These are phyloP conservation scores for Candida wancherniae DNA, from an alignment of 805 yeast species.

Conservation along the genomic window DNA sequence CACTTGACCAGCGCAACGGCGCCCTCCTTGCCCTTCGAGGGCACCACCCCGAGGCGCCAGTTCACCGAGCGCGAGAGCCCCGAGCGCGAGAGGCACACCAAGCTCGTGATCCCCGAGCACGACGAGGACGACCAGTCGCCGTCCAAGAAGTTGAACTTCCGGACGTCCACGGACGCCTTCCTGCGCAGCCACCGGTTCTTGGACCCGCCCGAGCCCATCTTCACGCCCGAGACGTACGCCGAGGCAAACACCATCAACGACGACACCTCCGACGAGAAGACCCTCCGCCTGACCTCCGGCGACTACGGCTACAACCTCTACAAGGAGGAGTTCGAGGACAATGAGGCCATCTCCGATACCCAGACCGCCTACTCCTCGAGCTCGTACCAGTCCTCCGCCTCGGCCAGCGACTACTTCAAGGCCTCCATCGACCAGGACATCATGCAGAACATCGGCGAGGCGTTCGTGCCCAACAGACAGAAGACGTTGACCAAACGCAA, in stretches of 20 bases:
- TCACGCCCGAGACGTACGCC: conserved; percentile 58
- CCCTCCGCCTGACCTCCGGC: conserved; percentile 23
- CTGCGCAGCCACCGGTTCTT: conserved; percentile 46
- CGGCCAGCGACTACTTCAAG: conserved; percentile 38
- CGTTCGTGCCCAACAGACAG: conserved; percentile 56
- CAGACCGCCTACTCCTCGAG: conserved; percentile 26
- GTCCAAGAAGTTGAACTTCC: conserved; percentile 28
- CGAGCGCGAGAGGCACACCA: conserved; percentile 46
- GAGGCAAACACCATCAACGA: conserved; percentile 42
- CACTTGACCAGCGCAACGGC: conserved; percentile 5
- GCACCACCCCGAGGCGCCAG: conserved; percentile 54
- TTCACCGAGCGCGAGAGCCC: conserved; percentile 69
- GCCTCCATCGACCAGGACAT: conserved; percentile 44
- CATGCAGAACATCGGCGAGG: conserved; percentile 39
- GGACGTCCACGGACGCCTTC: conserved; percentile 28
- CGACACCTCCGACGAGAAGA: conserved; percentile 27
- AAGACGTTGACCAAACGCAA: conserved; percentile 67
- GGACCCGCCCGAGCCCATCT: conserved; percentile 63
- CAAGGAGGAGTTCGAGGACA: conserved; percentile 31
- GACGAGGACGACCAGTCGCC: conserved; percentile 30
- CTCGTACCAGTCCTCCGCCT: conserved; percentile 22
- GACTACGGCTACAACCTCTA: conserved; percentile 33
- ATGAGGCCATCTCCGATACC: conserved; percentile 32
- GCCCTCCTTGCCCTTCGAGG: conserved; percentile 9
- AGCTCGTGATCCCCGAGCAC: conserved; percentile 43